A percentile compares a stretch with the other conserved stretches of the same genome.
These are phyloP conservation scores for Cornus kousa DNA, from an alignment of 148 eudicot species.

Conservation along the genomic window DNA sequence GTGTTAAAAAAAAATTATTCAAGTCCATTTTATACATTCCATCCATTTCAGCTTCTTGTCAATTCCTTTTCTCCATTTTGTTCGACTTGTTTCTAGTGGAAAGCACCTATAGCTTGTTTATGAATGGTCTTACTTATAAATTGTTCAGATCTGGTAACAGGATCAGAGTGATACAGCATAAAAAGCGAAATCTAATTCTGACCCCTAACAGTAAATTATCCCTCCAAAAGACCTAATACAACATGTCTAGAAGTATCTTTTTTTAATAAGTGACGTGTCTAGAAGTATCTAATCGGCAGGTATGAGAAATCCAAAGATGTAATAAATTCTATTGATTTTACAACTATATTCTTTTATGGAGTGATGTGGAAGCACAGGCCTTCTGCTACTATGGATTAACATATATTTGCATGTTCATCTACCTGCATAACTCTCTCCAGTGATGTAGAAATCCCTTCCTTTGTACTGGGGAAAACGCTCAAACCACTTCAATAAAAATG, in stretches of 20 bases:
- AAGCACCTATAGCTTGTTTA: neutral
- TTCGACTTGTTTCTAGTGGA: neutral
- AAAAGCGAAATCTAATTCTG: neutral
- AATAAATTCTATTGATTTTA: neutral
- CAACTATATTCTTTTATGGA: neutral
- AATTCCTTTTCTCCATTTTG: neutral
- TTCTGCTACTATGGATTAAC: neutral
- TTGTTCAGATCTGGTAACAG: neutral
- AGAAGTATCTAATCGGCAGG: neutral
- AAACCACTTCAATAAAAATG: conserved; percentile 70
- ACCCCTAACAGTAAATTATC: neutral
- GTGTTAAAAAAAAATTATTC: neutral
- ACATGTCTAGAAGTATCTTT: neutral
- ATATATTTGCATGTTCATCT: conserved; percentile 1
- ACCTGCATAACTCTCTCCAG: conserved; percentile 98
- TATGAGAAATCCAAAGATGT: neutral
- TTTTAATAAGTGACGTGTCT: neutral
- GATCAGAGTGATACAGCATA: neutral
- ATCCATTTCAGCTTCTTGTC: neutral
- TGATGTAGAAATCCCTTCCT: conserved; percentile 76
- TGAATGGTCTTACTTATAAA: neutral
- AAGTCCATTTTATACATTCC: neutral
- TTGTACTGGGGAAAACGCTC: conserved; percentile 90
- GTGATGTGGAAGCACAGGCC: neutral
- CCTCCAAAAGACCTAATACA: neutral